A percentile compares a stretch with the other conserved stretches of the same genome.
These are phyloP conservation scores for Biscogniauxia marginata DNA, from an alignment of 2,329 filamentous ascomycete species.

Conservation along the genomic window DNA sequence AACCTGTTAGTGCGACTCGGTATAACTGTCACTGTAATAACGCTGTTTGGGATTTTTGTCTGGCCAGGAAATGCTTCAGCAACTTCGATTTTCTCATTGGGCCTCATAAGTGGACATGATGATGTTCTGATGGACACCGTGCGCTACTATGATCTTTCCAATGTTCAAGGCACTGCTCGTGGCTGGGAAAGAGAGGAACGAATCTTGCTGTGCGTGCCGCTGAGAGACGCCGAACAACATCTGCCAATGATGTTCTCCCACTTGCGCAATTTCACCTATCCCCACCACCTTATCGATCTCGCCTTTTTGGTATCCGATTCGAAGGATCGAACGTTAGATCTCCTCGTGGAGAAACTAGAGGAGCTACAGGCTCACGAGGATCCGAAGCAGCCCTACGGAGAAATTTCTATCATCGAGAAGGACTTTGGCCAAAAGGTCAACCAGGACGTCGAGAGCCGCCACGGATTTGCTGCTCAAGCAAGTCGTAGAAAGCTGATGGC, in stretches of 20 bases:
- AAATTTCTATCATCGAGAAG: conserved; percentile 97
- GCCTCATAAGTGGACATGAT: conserved; percentile 64
- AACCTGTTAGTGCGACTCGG: conserved; percentile 70
- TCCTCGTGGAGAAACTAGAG: conserved; percentile 73
- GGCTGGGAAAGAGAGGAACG: conserved; percentile 97
- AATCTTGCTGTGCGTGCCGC: conserved; percentile 89
- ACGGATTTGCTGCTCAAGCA: conserved; percentile 95
- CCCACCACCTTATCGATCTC: conserved; percentile 92
- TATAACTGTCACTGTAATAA: conserved; percentile 54
- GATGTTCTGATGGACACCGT: conserved; percentile 88
- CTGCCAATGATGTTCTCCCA: conserved; percentile 99
- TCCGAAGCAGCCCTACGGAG: conserved; percentile 80
- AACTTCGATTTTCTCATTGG: conserved; percentile 65
- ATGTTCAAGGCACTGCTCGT: conserved; percentile 84
- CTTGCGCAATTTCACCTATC: conserved; percentile 93
- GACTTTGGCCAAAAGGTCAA: conserved; percentile 98
- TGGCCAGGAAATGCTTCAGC: conserved; percentile 64
- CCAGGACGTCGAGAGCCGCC: conserved; percentile 94
- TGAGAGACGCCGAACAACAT: conserved; percentile 90
- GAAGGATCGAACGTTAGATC: conserved; percentile 80
- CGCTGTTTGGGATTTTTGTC: conserved; percentile 72
- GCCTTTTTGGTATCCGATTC: conserved; percentile 97
- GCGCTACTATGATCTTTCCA: conserved; percentile 92
- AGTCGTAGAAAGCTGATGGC: conserved; percentile 95
- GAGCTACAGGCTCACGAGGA: conserved; percentile 78